Conservation (phyloP, 179 eudicot genomes). For the Silene noctiflora region DNA sequence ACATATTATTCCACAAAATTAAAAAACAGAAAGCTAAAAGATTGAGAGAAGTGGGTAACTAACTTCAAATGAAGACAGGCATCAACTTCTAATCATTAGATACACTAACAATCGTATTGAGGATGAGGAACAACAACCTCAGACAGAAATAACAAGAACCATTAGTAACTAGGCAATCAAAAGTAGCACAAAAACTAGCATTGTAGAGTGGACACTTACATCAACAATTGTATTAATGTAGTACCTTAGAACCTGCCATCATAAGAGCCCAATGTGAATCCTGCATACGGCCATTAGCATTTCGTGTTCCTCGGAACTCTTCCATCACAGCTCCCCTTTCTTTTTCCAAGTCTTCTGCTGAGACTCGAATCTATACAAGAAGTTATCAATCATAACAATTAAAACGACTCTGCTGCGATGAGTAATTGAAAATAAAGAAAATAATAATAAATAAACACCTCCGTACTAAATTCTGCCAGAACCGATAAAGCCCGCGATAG, state of each 20-base stretch:
- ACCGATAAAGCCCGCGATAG: slow-evolving; percentile 78
- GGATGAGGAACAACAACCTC: background rate
- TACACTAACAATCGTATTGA: background rate
- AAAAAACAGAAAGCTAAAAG: background rate
- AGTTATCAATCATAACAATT: background rate
- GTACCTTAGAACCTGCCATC: slow-evolving; percentile 95
- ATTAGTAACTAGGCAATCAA: background rate
- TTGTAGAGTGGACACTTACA: background rate
- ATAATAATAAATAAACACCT: slow-evolving; percentile 40
- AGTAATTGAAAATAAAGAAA: background rate
- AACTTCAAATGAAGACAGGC: background rate
- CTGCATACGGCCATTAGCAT: slow-evolving; percentile 90
- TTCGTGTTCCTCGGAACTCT: slow-evolving; percentile 75
- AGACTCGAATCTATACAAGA: slow-evolving; percentile 59
- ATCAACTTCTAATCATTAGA: background rate
- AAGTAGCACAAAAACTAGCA: background rate
- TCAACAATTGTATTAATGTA: background rate
- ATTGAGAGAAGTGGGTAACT: background rate
- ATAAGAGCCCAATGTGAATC: slow-evolving; percentile 83
- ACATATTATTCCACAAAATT: background rate
- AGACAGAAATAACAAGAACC: background rate
- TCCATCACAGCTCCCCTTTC: slow-evolving; percentile 98
- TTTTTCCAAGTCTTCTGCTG: slow-evolving; percentile 76
- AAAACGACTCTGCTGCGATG: background rate
- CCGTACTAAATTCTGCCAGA: slow-evolving; percentile 79